phyloP scores from a whole-genome alignment of 768 basidiomycete species.

The Hericium coralloides region DNA sequence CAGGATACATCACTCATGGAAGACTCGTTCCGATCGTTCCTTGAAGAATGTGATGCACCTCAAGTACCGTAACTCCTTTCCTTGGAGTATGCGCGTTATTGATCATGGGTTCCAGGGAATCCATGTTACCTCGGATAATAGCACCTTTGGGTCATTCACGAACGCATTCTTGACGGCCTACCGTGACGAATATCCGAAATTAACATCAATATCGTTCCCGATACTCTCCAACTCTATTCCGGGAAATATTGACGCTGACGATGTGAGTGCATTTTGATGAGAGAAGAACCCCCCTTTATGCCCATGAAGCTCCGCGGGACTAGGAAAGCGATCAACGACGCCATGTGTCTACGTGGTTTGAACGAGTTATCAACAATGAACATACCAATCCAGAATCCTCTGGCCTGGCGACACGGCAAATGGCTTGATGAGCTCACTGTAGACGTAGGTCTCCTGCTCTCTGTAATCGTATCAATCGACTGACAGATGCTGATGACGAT shows the following conservation, averaged over 20 bases:
- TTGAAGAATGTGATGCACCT: slow-evolving; percentile 68
- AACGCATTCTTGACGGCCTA: slow-evolving; percentile 47
- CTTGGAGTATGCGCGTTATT: background rate
- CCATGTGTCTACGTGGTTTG: slow-evolving; percentile 32
- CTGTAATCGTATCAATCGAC: too few species aligned
- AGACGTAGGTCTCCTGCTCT: slow-evolving; percentile 15
- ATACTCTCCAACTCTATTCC: slow-evolving; percentile 41
- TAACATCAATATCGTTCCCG: slow-evolving; percentile 48
- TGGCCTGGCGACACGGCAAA: slow-evolving; percentile 15
- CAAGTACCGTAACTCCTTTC: slow-evolving; percentile 37
- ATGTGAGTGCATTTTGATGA: background rate
- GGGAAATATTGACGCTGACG: background rate
- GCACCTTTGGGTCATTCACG: slow-evolving; percentile 59
- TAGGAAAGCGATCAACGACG: slow-evolving; percentile 50
- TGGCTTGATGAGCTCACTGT: slow-evolving; percentile 21
- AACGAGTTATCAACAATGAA: slow-evolving; percentile 21
- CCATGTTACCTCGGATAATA: slow-evolving; percentile 55
- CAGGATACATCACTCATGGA: slow-evolving; percentile 66
- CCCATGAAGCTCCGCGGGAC: slow-evolving; percentile 25
- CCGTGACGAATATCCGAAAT: slow-evolving; percentile 60
- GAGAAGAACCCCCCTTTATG: slow-evolving; percentile 6
- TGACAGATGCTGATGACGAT: too few species aligned
- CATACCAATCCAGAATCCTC: slow-evolving; percentile 24
- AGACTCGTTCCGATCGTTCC: slow-evolving; percentile 50
- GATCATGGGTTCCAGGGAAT: slow-evolving; percentile 40